A percentile compares a stretch with the other conserved stretches of the same genome.
These are phyloP conservation scores for Cladosporium sp. DNA, from an alignment of 2,329 filamentous ascomycete species.

Conservation along the genomic window DNA sequence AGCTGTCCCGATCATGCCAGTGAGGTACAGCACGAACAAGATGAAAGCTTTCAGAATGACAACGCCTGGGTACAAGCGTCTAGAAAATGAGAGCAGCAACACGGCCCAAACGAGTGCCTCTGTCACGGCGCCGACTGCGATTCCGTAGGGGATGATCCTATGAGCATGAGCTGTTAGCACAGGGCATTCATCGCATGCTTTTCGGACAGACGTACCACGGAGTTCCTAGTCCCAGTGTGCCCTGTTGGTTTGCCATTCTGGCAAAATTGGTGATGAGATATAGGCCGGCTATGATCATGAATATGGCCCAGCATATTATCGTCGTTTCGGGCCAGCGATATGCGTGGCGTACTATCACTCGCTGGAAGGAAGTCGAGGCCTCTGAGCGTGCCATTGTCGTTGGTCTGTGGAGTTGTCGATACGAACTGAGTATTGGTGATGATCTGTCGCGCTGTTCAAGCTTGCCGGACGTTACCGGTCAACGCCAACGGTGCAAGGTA, in stretches of 20 bases:
- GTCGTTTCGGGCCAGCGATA: slow-evolving; percentile 64
- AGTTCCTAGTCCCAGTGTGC: slow-evolving; percentile 49
- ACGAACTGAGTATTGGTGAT: too few relatives aligned
- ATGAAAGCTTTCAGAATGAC: slow-evolving; percentile 59
- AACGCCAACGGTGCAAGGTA: too few relatives aligned
- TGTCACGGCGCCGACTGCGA: slow-evolving; percentile 53
- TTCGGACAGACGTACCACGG: slow-evolving; percentile 51
- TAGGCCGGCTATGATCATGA: slow-evolving; percentile 56
- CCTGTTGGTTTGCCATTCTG: slow-evolving; percentile 57
- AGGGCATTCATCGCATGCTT: not conserved
- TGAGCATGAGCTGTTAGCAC: not conserved
- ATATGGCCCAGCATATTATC: slow-evolving; percentile 61
- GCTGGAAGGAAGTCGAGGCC: slow-evolving; percentile 11
- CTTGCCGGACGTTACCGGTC: not conserved
- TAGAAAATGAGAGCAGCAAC: slow-evolving; percentile 52
- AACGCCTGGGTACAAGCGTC: slow-evolving; percentile 54
- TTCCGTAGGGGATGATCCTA: slow-evolving; percentile 63
- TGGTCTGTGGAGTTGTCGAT: too few relatives aligned
- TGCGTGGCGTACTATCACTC: slow-evolving; percentile 45
- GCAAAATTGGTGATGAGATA: slow-evolving; percentile 58
- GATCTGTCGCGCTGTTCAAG: not conserved
- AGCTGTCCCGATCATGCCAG: slow-evolving; percentile 58
- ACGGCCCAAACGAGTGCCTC: slow-evolving; percentile 57
- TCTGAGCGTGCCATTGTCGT: slow-evolving; percentile 11
- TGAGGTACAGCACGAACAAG: slow-evolving; percentile 58